phyloP scores from a whole-genome alignment of 75 land plant species.

The Pinus tabuliformis region DNA sequence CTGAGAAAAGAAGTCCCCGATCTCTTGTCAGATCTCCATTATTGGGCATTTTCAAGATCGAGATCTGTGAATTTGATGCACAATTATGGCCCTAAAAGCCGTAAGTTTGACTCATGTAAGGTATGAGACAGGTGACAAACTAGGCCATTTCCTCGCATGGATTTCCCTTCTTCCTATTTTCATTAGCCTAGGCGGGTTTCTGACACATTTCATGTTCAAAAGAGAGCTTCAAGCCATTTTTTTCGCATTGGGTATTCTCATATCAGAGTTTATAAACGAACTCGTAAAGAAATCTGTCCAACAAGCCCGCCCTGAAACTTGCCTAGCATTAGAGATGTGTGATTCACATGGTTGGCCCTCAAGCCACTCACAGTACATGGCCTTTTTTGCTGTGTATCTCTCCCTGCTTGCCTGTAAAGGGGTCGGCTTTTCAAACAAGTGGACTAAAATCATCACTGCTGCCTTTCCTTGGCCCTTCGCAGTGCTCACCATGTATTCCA shows the following conservation, averaged over 20 bases:
- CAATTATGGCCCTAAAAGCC: conserved; percentile 58
- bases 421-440: conserved; percentile 17
- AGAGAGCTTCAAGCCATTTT: conserved; percentile 91
- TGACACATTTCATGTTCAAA: conserved; percentile 91
- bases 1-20: too few relatives aligned
- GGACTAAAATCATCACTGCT: conserved; percentile 13
- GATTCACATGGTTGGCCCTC: conserved; percentile 99
- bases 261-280: conserved; percentile 85
- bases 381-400: conserved; percentile 82
- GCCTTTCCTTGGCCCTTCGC: conserved; percentile 69
- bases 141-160: conserved; percentile 96
- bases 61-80: too few relatives aligned
- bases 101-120: conserved; percentile 91
- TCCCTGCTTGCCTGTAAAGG: conserved; percentile 37
- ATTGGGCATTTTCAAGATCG: too few relatives aligned
- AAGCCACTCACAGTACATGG: conserved; percentile 95
- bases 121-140: conserved; percentile 65
- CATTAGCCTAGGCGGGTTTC: conserved; percentile 89
- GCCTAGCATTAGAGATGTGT: conserved; percentile 77
- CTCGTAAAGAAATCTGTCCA: conserved; percentile 65
- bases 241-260: conserved; percentile 71
- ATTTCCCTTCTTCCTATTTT: conserved; percentile 93
- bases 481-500: conserved; percentile 75
- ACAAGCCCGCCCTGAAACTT: conserved; percentile 85
- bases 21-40: too few relatives aligned